Percentiles rank a stretch among this genome's conserved stretches.
These are phyloP conservation scores for Diplodia intermedia DNA, from an alignment of 2,329 filamentous ascomycete genomes.

Conservation along the genomic window DNA sequence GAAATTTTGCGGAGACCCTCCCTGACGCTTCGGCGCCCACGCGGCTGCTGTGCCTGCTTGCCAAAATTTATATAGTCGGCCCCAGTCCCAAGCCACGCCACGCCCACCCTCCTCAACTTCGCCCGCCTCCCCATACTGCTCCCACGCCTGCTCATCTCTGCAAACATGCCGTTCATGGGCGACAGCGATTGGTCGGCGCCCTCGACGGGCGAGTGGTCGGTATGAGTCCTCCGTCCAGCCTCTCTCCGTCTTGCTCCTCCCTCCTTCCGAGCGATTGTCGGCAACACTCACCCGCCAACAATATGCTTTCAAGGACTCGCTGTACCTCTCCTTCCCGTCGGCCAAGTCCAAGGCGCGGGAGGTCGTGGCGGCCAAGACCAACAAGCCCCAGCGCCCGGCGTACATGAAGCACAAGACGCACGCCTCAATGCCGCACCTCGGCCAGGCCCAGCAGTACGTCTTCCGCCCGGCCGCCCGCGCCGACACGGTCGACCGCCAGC, in stretches of 20 bases:
- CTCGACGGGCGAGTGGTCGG: slow-evolving; percentile 16
- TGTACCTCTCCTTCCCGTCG: background rate
- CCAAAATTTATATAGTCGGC: slow-evolving; percentile 23
- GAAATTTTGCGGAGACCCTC: slow-evolving; percentile 28
- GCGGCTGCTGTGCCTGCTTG: slow-evolving; percentile 1
- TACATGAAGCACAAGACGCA: slow-evolving; percentile 13
- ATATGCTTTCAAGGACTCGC: slow-evolving; percentile 25
- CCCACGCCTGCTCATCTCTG: background rate
- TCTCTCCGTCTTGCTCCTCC: background rate
- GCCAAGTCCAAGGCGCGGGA: slow-evolving; percentile 13
- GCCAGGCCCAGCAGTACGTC: slow-evolving; percentile 11
- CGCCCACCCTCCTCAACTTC: slow-evolving; percentile 5
- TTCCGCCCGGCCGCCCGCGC: slow-evolving; percentile 18
- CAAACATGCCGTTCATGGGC: slow-evolving; percentile 26
- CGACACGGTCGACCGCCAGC: slow-evolving; percentile 14
- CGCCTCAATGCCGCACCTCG: slow-evolving; percentile 12
- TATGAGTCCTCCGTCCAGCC: slow-evolving; percentile 23
- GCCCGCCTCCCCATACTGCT: background rate
- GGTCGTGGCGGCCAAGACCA: background rate
- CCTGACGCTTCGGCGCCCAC: slow-evolving; percentile 4
- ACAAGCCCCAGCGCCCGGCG: background rate
- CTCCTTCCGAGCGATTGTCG: slow-evolving; percentile 20
- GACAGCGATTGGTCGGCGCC: slow-evolving; percentile 18
- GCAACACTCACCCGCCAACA: slow-evolving; percentile 30
- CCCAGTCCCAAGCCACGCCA: background rate